Conservation (phyloP, 169 alveolate genomes). For the Cryptosporidium xiaoi region DNA sequence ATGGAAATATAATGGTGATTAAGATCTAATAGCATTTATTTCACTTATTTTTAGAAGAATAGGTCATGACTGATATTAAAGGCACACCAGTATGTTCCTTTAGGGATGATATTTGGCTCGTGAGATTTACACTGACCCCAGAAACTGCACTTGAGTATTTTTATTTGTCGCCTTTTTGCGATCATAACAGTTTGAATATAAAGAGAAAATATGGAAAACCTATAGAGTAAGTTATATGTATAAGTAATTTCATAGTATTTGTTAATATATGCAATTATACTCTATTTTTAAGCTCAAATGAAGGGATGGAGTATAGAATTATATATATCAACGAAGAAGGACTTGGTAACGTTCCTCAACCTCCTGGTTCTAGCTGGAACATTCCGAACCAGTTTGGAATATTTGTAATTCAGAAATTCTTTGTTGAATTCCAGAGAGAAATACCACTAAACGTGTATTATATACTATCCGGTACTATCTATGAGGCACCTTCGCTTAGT, state of each 20-base stretch:
- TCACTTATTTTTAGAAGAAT: not conserved
- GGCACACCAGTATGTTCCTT: constrained; percentile 60
- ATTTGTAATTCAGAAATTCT: constrained; percentile 56
- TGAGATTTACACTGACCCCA: constrained; percentile 48
- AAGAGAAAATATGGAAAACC: constrained; percentile 36
- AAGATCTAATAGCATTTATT: not conserved
- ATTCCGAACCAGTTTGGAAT: constrained; percentile 71
- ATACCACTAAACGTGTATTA: constrained; percentile 59
- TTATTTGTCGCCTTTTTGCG: constrained; percentile 60
- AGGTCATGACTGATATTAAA: constrained; percentile 50
- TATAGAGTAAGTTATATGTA: constrained; percentile 11
- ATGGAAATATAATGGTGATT: not conserved
- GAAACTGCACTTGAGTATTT: constrained; percentile 50
- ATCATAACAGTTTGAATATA: constrained; percentile 60
- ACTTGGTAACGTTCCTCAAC: constrained; percentile 44
- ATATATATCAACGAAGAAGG: constrained; percentile 65
- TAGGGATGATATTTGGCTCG: constrained; percentile 71
- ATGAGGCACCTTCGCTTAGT: constrained; percentile 68
- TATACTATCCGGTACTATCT: constrained; percentile 63
- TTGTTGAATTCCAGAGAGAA: constrained; percentile 60
- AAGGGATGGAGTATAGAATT: constrained; percentile 60
- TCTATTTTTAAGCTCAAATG: constrained; percentile 5
- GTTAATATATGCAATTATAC: not conserved
- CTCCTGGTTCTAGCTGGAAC: constrained; percentile 73
- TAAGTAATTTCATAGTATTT: not conserved